Evolutionary conservation across 2,329 filamentous ascomycete genomes (phyloP), one percentile per base, ranked within the genome.

Genomic region (Fusarium anthophilum): DNA sequence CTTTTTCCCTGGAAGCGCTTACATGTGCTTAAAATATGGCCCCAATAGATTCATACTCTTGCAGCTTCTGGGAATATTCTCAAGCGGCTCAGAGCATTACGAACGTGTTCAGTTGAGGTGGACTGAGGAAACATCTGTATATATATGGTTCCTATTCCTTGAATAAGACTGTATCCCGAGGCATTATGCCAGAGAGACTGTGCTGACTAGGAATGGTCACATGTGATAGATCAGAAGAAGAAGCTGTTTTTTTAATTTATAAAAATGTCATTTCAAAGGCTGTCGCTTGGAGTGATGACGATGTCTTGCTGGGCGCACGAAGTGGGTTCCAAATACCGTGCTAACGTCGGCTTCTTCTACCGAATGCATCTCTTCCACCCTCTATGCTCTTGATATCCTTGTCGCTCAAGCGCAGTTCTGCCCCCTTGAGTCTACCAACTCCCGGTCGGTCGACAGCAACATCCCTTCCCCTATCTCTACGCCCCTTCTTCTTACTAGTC

Each of bases 361-460:
- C 83, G 79, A 83, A 84, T 72, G 79, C 80, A 75, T 82, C 84
- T 50, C 82, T 83, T 53, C 83, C 83, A 2, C 91, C 90, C 77
- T 93, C 89, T 71, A 96, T 94, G 63, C 88, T 88, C 75, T 84
- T 86, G 13, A 98, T 88, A 82, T 98, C 96, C 77, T 88, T 88
- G 79, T 92, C 91, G 79, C 92, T 97, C 77, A 98, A 83, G 72
- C 87, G 92, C 84, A 98, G 82, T 79, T 93, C 93, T 0, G 95
- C 95, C 7, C 93, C 93, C 72, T 87, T 90, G 80, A 98, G 92
- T 80, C 88, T 94, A 1, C 96, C 96, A 18, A 98, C 90, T 6
- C 89, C 91, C 2, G 96, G 94, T 37, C 90, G 91, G 72, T 93
- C 94, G 43, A 98, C 90, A 85, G 81, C 90, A 84, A 72, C 90